Evolutionary conservation across 106 monocot species (phyloP), one percentile per base, ranked within the genome.

Genomic region (Vanilla planifolia): DNA sequence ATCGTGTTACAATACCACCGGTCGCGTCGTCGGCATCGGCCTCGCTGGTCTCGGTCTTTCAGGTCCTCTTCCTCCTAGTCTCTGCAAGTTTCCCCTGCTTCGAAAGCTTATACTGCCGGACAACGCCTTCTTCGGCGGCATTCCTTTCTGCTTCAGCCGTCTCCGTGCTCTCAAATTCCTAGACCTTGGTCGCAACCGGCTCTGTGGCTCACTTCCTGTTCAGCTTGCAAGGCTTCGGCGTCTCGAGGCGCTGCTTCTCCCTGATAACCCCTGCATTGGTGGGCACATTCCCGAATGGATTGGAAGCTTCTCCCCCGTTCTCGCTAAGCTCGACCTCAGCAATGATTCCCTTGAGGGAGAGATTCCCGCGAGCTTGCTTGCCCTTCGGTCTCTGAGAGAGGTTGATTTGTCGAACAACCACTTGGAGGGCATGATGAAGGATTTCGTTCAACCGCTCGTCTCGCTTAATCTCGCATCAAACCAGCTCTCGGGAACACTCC

Each of bases 401-500:
- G 44, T 87, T 23, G 75, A 79, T 48, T 76, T 87, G 22, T 82
- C 82, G 14, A 34, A 30, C 52, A 87, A 87, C 27, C 45, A 1
- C 29, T 65, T 83, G 29, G 2, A 10, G 1, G 83, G 76, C 11
- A 48, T 29, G 16, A 43, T 88, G 26, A 16, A 25, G 39, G 88
- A 80, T 14, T 83, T 88, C 65, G 46, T 46, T 15, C 65, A 73
- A 33, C 32, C 68, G 17, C 44, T 87, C 5, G 44, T 57, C 15
- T 56, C 46, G 29, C 79, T 92, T 34, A 59, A 52, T 17, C 66
- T 86, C 35, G 55, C 85, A 2, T 39, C 28, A 3, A 92, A 92
- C 41, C 15, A 15, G 9, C 60, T 92, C 28, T 73, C 83, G 8
- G 92, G 92, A 17, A 80, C 80, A 7, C 61, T 92, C 33, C 92